Conservation (phyloP, 1,284 basidiomycete species). For the Leucoagaricus sp. region DNA sequence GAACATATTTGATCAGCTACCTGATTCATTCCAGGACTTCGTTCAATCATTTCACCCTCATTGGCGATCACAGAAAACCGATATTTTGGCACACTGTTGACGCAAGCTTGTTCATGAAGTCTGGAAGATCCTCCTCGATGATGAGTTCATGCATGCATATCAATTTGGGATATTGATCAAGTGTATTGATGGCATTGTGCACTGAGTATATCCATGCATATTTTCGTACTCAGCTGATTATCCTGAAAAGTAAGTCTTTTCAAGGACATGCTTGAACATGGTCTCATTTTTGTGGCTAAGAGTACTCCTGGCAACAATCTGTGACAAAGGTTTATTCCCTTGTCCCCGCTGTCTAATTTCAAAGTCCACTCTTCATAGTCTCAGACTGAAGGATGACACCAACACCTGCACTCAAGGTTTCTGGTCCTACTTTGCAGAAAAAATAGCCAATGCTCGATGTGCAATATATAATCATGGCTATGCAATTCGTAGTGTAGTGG, state of each 20-base stretch:
- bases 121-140: slow-evolving; percentile 26
- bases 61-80: slow-evolving; percentile 15
- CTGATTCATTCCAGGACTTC: background rate
- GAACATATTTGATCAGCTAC: background rate
- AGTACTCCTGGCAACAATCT: slow-evolving; percentile 29
- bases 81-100: slow-evolving; percentile 28
- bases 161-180: slow-evolving; percentile 31
- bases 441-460: background rate
- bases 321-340: slow-evolving; percentile 25
- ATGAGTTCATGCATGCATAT: slow-evolving; percentile 31
- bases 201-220: slow-evolving; percentile 32
- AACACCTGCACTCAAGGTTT: slow-evolving; percentile 3
- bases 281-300: slow-evolving; percentile 24
- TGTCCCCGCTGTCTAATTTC: slow-evolving; percentile 30
- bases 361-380: slow-evolving; percentile 20
- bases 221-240: slow-evolving; percentile 42
- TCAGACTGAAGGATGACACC: slow-evolving; percentile 22
- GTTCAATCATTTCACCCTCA: background rate
- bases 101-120: slow-evolving; percentile 36
- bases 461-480: background rate
- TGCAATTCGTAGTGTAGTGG: background rate
- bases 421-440: slow-evolving; percentile 16
- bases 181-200: slow-evolving; percentile 32
- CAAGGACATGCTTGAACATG: too few relatives aligned
- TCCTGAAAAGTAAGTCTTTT: slow-evolving; percentile 40